Base-by-base conservation (phyloP, 2,329 filamentous ascomycete genomes). In the Corniculantispora saksenae region DNA sequence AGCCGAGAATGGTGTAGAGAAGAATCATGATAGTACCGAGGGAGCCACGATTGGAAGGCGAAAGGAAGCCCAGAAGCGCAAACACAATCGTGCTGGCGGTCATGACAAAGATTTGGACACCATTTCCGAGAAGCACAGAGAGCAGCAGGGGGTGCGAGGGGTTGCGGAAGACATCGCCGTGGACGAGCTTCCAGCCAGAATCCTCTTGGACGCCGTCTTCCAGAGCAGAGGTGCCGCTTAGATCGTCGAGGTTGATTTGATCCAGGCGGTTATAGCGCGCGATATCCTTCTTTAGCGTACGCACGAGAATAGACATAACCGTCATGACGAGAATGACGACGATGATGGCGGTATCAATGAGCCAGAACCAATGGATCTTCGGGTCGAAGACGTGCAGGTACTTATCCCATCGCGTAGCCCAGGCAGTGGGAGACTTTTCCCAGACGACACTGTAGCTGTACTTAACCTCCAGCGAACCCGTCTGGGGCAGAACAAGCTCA, bases 371-470 rank as follows among this genome's bases (percentile, higher is more conserved):
- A 78, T 99, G 95, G 72, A 99, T 98, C 82, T 95, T 96, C 61
- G 95, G 94, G 77, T 98, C 94, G 74, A 94, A 96, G 35, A 99
- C 94, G 74, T 98, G 94, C 43, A 99, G 85, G 76, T 98, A 98
- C 79, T 97, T 98, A 83, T 99, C 95, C 95, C 95, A 99, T 69
- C 95, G 88, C 15, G 95, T 99, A 32, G 95, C 95, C 90, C 97
- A 99, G 1, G 91, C 92, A 1, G 94, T 98, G 1, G 84, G 75
- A 0, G 93, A 97, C 70, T 89, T 87, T 65, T 85, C 86, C 95
- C 95, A 99, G 78, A 90, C 91, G 17, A 98, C 92, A 69, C 91
- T 93, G 81, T 99, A 99, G 6, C 93, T 97, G 81, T 92, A 99
- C 2, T 88, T 86, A 25, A 97, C 92, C 23, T 84, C 72, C 85